These are phyloP conservation scores for Phaeosphaeria sp. DNA, from an alignment of 2,329 filamentous ascomycete genomes.

Conservation along the genomic window DNA sequence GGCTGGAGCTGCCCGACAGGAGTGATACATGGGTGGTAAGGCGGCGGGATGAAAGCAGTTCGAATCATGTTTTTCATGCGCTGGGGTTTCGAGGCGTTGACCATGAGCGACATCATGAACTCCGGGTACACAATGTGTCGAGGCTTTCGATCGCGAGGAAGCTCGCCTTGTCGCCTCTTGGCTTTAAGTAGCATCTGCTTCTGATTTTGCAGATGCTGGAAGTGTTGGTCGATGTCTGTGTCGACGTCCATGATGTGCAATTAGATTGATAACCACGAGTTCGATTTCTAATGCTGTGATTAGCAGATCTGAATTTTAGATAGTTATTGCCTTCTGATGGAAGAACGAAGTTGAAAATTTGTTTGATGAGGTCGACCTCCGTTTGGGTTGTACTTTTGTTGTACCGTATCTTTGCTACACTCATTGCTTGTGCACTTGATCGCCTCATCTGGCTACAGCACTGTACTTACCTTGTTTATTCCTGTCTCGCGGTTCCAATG, in stretches of 20 bases:
- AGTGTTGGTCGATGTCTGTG: neutral
- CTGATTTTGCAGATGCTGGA: slow-evolving; percentile 6
- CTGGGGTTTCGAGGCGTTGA: neutral
- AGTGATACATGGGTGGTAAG: slow-evolving; percentile 15
- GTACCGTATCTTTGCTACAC: no score
- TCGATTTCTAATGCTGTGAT: neutral
- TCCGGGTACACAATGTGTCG: neutral
- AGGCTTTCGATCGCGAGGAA: neutral
- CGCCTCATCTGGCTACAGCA: no score
- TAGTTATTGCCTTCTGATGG: no score
- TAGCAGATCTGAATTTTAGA: neutral
- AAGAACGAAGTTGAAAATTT: no score
- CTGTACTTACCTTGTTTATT: no score
- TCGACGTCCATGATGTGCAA: neutral
- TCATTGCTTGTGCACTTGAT: no score
- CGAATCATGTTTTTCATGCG: neutral
- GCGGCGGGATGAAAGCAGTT: neutral
- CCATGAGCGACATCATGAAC: neutral
- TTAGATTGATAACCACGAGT: neutral
- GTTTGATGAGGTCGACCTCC: no score
- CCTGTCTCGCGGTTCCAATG: no score
- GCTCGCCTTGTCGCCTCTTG: slow-evolving; percentile 11
- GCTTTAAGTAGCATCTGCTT: slow-evolving; percentile 11
- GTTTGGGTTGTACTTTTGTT: no score
- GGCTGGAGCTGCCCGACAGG: slow-evolving; percentile 16